Evolutionary conservation across 2,329 filamentous ascomycete species (phyloP), one percentile per base, ranked within the genome.

Genomic region (Aureobasidium sp.): DNA sequence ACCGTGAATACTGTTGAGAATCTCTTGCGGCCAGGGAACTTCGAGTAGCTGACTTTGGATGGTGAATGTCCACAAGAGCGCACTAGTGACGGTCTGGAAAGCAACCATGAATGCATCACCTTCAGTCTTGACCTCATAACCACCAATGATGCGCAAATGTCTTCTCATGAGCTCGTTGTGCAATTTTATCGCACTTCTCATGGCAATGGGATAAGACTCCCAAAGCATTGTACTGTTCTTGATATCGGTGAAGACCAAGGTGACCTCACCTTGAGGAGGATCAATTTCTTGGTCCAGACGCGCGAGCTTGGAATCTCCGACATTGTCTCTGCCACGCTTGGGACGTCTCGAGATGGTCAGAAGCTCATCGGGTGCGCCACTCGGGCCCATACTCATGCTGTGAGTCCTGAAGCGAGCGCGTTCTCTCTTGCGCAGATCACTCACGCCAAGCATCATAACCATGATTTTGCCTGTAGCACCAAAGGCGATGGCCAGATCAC

Each of bases 21-120:
- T 92, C 73, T 99, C 94, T 10, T 90, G 86, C 2, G 94, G 94
- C 94, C 94, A 99, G 68, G 87, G 84, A 24, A 95, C 90, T 67
- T 96, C 90, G 1, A 99, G 83, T 4, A 99, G 84, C 70, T 88
- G 84, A 67, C 87, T 87, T 74, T 99, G 94, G 32, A 97, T 92
- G 26, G 92, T 90, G 76, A 99, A 99, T 69, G 89, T 95, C 94
- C 94, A 99, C 8, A 99, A 82, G 53, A 99, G 78, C 5, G 94
- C 94, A 9, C 92, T 94, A 1, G 94, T 97, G 2, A 94, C 92
- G 0, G 94, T 97, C 1, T 92, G 90, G 75, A 99, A 99, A 10
- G 93, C 96, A 36, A 99, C 94, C 92, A 99, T 97, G 71, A 99
- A 99, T 9, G 94, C 94, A 76, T 99, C 94, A 68, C 94, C 94